Evolutionary conservation across 352 stramenopile genomes (phyloP), one percentile per base, ranked within the genome.

Genomic region (Pythium sp.): DNA sequence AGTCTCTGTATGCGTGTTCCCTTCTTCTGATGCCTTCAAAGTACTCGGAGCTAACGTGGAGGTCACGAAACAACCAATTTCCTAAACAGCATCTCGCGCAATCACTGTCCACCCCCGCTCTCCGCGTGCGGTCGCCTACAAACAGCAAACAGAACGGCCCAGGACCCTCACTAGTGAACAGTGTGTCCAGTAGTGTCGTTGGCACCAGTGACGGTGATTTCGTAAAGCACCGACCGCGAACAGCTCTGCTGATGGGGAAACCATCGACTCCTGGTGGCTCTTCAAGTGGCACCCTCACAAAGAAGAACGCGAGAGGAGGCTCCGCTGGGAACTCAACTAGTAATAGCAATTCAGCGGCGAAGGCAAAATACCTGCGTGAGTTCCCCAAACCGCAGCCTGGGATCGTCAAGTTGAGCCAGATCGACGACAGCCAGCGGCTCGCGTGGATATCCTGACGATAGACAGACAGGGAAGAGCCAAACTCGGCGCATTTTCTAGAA

Each of bases 361-460:
- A 74, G 0, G 57, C 65, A 0, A 79, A 81, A 26, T 91, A 91
- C 64, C 32, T 86, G 43, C 78, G 83, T 14, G 83, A 91, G 58
- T 91, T 91, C 49, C 79, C 83, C 1, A 82, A 81, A 57, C 83
- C 83, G 5, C 72, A 76, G 20, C 51, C 75, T 26, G 83, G 81
- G 6, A 70, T 87, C 8, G 78, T 90, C n/a, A 78, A 69, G 47
- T 59, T 76, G 49, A 70, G 26, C 15, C 57, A 34, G 18, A 28
- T 65, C 9, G 75, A 82, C 2, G 68, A 78, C 43, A 67, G 70
- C 5, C 76, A 89, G 54, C 74, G 81, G 12, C 72, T 83, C 3
- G 81, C 81, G 11, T 91, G 83, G 83, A 80, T 79, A 49, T 60
- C 46, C 9, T 34, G 24, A 12, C 36, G 53, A 36, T 47, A 59